Evolutionary conservation across 1,284 basidiomycete species (phyloP).

Genomic region (Cryptococcus sp.): DNA sequence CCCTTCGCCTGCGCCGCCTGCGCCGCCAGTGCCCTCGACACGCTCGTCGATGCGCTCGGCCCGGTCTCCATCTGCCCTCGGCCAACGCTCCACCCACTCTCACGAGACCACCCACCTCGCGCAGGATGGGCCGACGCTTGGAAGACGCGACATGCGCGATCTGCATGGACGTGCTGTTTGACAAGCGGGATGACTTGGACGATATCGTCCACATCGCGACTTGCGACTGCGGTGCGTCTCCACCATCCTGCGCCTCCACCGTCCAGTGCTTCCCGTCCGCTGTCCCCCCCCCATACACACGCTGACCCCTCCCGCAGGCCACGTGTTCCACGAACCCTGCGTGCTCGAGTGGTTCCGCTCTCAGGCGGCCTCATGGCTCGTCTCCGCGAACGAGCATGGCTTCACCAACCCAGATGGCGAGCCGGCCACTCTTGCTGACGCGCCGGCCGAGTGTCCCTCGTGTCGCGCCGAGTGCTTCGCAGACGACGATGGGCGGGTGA

Average conservation of each 20-base stretch:
- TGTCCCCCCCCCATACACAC: background rate
- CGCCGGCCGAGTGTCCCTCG: constrained; percentile 37
- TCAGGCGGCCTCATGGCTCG: constrained; percentile 26
- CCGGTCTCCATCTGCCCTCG: too few species aligned
- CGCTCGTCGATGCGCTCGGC: too few species aligned
- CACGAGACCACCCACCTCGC: too few species aligned
- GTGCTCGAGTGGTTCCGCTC: constrained; percentile 34
- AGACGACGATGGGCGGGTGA: constrained; percentile 34
- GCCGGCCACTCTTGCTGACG: constrained; percentile 22
- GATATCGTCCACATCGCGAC: constrained; percentile 34
- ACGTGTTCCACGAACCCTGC: constrained; percentile 44
- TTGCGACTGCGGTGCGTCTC: constrained; percentile 41
- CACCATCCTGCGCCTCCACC: too few species aligned
- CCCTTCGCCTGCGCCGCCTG: too few species aligned
- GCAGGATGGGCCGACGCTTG: constrained; percentile 9
- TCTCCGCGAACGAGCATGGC: constrained; percentile 10
- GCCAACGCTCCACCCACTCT: too few species aligned
- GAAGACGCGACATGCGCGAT: constrained; percentile 35
- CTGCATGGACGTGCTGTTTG: constrained; percentile 43
- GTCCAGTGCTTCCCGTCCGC: too few species aligned
- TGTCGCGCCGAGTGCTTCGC: constrained; percentile 39
- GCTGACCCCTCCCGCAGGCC: constrained; percentile 23
- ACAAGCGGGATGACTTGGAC: constrained; percentile 35
- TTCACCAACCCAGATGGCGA: constrained; percentile 16
- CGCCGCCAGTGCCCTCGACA: too few species aligned